Conservation (phyloP, 306 rosid genomes). For the Medicago lupulina region DNA sequence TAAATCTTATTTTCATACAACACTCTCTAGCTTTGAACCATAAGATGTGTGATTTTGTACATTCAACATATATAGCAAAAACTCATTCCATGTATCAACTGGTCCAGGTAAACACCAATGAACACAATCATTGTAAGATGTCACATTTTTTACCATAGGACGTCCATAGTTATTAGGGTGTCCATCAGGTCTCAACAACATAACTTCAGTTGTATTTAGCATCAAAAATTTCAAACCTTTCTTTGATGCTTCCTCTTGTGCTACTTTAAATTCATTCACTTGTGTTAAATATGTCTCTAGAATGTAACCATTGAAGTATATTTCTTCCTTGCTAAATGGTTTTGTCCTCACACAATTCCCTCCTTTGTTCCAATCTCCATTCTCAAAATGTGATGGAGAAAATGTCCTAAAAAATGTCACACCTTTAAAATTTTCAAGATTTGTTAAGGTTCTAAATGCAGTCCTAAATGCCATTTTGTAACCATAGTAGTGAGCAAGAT, state of each 20-base stretch:
- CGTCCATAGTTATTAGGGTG: conserved; percentile 78
- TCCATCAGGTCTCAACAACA: conserved; percentile 89
- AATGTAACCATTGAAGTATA: conserved; percentile 42
- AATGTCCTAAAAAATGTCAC: conserved; percentile 81
- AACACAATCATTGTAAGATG: conserved; percentile 72
- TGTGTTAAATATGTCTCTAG: conserved; percentile 57
- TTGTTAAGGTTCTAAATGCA: conserved; percentile 51
- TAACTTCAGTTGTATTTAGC: conserved; percentile 70
- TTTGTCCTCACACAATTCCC: conserved; percentile 75
- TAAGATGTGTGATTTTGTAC: conserved; percentile 35
- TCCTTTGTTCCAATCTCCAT: conserved; percentile 87
- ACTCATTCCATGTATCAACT: conserved; percentile 92
- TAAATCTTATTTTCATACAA: conserved; percentile 27
- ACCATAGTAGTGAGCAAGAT: conserved; percentile 48
- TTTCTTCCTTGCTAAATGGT: conserved; percentile 65
- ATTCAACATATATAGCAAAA: conserved; percentile 64
- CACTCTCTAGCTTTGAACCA: conserved; percentile 34
- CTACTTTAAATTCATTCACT: conserved; percentile 64
- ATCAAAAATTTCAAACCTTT: conserved; percentile 63
- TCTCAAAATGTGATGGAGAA: conserved; percentile 88
- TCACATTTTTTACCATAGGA: conserved; percentile 51
- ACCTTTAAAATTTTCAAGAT: conserved; percentile 61
- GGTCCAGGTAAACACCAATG: conserved; percentile 99
- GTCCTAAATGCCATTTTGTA: conserved; percentile 77
- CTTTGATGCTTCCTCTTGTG: conserved; percentile 48